phyloP scores from a whole-genome alignment of 1,284 basidiomycete genomes.

The Malassezia japonica region DNA sequence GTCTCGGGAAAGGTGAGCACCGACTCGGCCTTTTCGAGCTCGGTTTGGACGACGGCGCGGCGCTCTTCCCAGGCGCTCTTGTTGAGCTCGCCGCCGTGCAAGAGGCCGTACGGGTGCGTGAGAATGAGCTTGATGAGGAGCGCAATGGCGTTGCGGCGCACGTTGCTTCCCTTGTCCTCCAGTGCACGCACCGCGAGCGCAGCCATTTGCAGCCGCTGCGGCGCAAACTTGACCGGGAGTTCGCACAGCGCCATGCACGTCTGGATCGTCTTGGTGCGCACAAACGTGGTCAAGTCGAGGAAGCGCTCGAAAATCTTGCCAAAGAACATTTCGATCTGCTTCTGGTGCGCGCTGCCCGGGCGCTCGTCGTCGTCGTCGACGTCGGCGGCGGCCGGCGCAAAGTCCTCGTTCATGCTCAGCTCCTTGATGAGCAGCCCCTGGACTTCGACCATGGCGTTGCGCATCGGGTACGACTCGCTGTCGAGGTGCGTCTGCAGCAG shows the following conservation, averaged over 20 bases:
- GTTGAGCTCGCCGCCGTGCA: constrained; percentile 74
- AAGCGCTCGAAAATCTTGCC: constrained; percentile 74
- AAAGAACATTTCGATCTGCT: constrained; percentile 74
- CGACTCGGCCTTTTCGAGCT: constrained; percentile 52
- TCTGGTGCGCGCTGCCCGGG: constrained; percentile 57
- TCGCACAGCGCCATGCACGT: constrained; percentile 64
- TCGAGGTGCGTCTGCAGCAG: constrained; percentile 76
- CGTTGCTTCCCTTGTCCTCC: constrained; percentile 80
- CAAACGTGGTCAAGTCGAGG: constrained; percentile 80
- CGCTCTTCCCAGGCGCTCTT: constrained; percentile 62
- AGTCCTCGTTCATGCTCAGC: constrained; percentile 27
- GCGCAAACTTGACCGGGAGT: constrained; percentile 71
- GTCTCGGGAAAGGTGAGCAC: constrained; percentile 45
- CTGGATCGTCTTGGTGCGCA: constrained; percentile 73
- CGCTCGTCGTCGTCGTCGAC: constrained; percentile 27
- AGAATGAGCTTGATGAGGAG: constrained; percentile 67
- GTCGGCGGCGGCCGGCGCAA: not conserved
- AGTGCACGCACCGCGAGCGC: constrained; percentile 67
- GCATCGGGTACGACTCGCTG: constrained; percentile 93
- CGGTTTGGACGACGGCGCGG: constrained; percentile 55
- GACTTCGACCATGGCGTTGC: constrained; percentile 53
- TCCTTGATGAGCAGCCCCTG: constrained; percentile 50
- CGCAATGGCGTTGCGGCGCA: constrained; percentile 72
- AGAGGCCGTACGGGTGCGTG: constrained; percentile 79
- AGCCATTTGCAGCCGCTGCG: constrained; percentile 69